Evolutionary conservation across 2,329 filamentous ascomycete genomes (phyloP), one percentile per base, ranked within the genome.

Genomic region (Diaporthe australafricana): DNA sequence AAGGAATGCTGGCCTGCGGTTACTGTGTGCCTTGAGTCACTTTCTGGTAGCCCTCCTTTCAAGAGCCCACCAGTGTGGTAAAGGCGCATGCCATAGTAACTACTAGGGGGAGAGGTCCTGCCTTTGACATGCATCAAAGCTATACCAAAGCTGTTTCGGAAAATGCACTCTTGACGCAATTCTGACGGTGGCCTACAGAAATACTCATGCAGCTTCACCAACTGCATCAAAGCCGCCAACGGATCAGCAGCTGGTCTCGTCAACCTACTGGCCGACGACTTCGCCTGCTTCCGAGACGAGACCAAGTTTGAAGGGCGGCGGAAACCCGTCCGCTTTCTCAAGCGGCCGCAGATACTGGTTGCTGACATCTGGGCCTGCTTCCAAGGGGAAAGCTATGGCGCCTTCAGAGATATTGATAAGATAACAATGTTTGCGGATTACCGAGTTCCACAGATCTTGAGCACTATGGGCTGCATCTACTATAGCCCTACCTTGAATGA

Each of bases 371-470:
- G 97, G 97, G 97, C 96, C 6, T 97, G 95, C 74, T 98, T 98
- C 80, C 90, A 96, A 68, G 95, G 94, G 56, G 86, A 92, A 75
- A 87, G 89, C 32, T 95, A 92, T 78, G 97, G 96, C 40, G 85
- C 88, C 35, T 99, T 99, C 81, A 80, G 90, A 71, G 96, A 99
- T 79, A 98, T 99, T 77, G 93, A 96, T 83, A 94, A 95, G 80
- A 93, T 99, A 77, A 99, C 96, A 73, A 98, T 98, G 92, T 99
- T 99, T 85, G 95, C 96, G 79, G 96, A 99, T 84, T 99, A 99
- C 80, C 93, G 96, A 53, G 92, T 99, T 68, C 97, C 97, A 17
- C 96, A 99, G 83, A 96, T 98, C 76, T 88, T 99, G 42, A 91
- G 95, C 77, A 90, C 91, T 12, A 86, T 98, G 55, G 93, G 94